Percentiles rank a stretch among this genome's conserved stretches.
Conservation (phyloP, 345 rosid species). For the Corchorus olitorius region DNA sequence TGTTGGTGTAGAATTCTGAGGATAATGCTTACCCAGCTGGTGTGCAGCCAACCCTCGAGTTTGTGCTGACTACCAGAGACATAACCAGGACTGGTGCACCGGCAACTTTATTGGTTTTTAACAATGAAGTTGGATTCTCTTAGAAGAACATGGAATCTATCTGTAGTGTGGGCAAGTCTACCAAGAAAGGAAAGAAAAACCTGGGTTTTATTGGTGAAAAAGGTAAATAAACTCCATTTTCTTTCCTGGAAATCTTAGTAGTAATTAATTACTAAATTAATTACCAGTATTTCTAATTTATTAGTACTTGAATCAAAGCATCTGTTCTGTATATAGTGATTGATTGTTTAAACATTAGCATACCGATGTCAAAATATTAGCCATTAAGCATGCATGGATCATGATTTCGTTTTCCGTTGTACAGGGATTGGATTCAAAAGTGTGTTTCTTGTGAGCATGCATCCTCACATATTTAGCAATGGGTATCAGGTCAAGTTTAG, state of each 20-base stretch:
- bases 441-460: constrained; percentile 26
- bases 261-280: neutral
- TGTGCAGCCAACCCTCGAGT: constrained; percentile 22
- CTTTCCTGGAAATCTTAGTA: neutral
- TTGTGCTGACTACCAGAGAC: constrained; percentile 15
- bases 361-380: neutral
- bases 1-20: constrained; percentile 22
- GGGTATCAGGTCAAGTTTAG: constrained; percentile 20
- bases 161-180: constrained; percentile 14
- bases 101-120: constrained; percentile 23
- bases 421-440: constrained; percentile 28
- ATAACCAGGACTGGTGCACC: constrained; percentile 28
- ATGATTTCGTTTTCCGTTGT: neutral
- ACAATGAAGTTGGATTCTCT: constrained; percentile 24
- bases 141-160: constrained; percentile 24
- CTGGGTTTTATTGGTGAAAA: constrained; percentile 21
- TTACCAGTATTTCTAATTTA: neutral
- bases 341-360: neutral
- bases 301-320: neutral
- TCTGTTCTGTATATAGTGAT: neutral
- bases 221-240: neutral
- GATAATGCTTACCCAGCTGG: constrained; percentile 25
- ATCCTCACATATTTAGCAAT: constrained; percentile 26
- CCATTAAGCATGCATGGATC: neutral
- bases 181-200: constrained; percentile 13